Percentiles rank a stretch among this genome's conserved stretches.
These are phyloP conservation scores for Candida adriatica DNA, from an alignment of 805 yeast genomes.

Conservation along the genomic window DNA sequence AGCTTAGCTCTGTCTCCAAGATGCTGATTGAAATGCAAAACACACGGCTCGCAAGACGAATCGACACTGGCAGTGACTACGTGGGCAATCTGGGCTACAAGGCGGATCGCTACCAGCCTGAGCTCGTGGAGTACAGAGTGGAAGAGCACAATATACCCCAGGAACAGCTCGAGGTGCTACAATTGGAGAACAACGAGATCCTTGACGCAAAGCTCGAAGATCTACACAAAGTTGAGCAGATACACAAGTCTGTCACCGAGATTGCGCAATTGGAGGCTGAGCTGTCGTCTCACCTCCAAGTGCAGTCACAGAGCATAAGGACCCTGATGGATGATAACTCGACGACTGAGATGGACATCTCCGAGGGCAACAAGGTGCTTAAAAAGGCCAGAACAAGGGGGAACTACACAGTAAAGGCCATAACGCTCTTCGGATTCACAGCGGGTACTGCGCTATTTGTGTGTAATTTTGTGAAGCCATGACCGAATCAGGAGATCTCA, in stretches of 20 bases:
- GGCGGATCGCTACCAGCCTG: constrained; percentile 10
- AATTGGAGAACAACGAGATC: constrained; percentile 51
- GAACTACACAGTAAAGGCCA: constrained; percentile 50
- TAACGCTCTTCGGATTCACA: constrained; percentile 47
- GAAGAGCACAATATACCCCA: constrained; percentile 22
- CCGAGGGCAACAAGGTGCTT: constrained; percentile 64
- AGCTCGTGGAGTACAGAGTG: constrained; percentile 1
- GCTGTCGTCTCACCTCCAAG: constrained; percentile 60
- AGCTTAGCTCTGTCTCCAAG: constrained; percentile 19
- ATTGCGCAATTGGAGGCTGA: constrained; percentile 72
- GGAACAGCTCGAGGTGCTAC: constrained; percentile 52
- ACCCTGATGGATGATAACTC: constrained; percentile 60
- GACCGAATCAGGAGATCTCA: no score
- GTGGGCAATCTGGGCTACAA: constrained; percentile 16
- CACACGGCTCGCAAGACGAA: constrained; percentile 20
- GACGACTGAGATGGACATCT: constrained; percentile 56
- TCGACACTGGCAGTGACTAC: constrained; percentile 17
- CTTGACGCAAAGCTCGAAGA: constrained; percentile 53
- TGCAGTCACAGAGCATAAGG: constrained; percentile 66
- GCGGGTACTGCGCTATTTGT: constrained; percentile 51
- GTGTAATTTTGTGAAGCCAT: constrained; percentile 4
- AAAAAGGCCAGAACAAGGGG: constrained; percentile 62
- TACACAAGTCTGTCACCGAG: constrained; percentile 61
- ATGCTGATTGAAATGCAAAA: constrained; percentile 21
- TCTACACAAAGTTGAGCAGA: constrained; percentile 48